Evolutionary conservation across 257 asterid genomes (phyloP), one percentile per base, ranked within the genome.

Genomic region (Scutellaria baicalensis): DNA sequence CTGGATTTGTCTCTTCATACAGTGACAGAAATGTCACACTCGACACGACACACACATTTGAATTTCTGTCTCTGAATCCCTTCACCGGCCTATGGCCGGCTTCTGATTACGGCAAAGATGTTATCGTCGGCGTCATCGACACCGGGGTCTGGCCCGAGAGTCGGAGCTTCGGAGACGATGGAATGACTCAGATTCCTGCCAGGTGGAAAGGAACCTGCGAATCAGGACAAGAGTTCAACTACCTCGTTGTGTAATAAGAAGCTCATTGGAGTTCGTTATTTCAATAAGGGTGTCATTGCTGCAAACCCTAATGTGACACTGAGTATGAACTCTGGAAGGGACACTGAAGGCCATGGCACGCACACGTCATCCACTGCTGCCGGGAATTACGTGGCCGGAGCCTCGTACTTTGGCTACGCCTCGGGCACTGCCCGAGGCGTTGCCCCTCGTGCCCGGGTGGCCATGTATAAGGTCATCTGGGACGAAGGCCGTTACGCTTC

Each of bases 61-160:
- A 86, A 3, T 81, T 86, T 47, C 81, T 83, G 0, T 63, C 78
- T 4, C 80, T 86, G 1, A 86, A 82, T 13, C 71, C 85, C 2
- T 6, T 3, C 9, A 38, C 84, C 0, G 89, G 89, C 5, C 5
- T 80, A 20, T 86, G 89, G 89, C 88, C 89, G 1, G 87, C 86
- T 9, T 77, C 86, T 1, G 54, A 74, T 0, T 84, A 74, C 51
- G 89, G 89, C 0, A 70, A 63, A 7, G 84, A 73, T 51, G 86
- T 82, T 42, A 86, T 86, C 3, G 47, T 84, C 0, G 88, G 89
- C 0, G 80, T 72, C 3, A 77, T 85, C 8, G 91, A 85, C 73
- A 64, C 79, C 1, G 86, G 86, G 2, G 79, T 85, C 8, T 83
- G 86, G 85, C 88, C 88, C 0, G 92, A 84, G 58, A 80, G 89